Evolutionary conservation across 495 filamentous ascomycete species (phyloP).

Genomic region (Penicilliopsis zonata): DNA sequence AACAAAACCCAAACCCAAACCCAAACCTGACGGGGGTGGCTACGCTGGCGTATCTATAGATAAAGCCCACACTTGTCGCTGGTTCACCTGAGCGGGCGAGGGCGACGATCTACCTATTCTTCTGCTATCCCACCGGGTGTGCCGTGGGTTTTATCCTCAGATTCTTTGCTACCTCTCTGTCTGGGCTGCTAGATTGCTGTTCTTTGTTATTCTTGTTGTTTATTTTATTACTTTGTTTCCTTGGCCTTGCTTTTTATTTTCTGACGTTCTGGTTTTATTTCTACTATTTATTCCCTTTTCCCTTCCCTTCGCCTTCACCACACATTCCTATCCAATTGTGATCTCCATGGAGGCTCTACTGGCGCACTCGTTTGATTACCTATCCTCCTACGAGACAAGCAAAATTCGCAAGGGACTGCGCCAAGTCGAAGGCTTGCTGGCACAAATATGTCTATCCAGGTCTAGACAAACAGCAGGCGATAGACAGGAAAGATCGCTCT

Average conservation of each 20-base stretch:
- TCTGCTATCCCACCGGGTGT: too few relatives aligned
- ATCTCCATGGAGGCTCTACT: slow-evolving; percentile 75
- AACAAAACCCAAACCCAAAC: not conserved
- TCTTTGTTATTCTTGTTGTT: slow-evolving; percentile 7
- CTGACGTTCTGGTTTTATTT: too few relatives aligned
- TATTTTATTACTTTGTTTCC: slow-evolving; percentile 3
- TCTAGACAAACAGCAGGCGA: slow-evolving; percentile 25
- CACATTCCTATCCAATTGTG: too few relatives aligned
- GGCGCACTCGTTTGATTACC: slow-evolving; percentile 89
- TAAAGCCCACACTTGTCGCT: not conserved
- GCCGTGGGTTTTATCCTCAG: slow-evolving; percentile 5
- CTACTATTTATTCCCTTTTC: not conserved
- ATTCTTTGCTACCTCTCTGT: slow-evolving; percentile 4
- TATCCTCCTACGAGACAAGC: slow-evolving; percentile 78
- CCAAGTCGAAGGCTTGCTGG: slow-evolving; percentile 90
- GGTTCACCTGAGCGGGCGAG: slow-evolving; percentile 4
- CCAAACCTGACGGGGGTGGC: too few relatives aligned
- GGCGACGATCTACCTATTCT: slow-evolving; percentile 5
- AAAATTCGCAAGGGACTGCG: slow-evolving; percentile 91
- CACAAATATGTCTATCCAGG: slow-evolving; percentile 82
- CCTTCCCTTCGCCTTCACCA: slow-evolving; percentile 1
- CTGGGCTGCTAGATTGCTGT: slow-evolving; percentile 5
- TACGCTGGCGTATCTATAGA: too few relatives aligned
- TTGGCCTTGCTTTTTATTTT: not conserved
- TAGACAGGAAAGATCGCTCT: slow-evolving; percentile 30